Percentiles rank a stretch among this genome's conserved stretches.
These are phyloP conservation scores for Bryopsis sp. DNA, from an alignment of 139 green algal species.

Conservation along the genomic window DNA sequence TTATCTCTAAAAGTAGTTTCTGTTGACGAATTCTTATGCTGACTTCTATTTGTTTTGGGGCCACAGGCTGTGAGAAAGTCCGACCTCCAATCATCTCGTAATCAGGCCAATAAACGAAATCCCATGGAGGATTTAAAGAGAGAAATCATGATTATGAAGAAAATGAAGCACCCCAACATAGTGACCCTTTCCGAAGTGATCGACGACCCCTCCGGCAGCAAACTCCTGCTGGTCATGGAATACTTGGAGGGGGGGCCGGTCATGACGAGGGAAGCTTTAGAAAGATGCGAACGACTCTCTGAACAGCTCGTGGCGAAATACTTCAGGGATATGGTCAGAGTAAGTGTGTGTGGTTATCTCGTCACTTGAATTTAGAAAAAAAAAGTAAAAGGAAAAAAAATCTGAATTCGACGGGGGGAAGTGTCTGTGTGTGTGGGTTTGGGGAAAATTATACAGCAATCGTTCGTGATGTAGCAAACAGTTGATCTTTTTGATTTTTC, in stretches of 20 bases:
- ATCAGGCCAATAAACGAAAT: slow-evolving; percentile 28
- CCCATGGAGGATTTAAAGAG: slow-evolving; percentile 53
- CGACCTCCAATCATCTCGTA: slow-evolving; percentile 31
- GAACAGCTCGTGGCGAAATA: slow-evolving; percentile 61
- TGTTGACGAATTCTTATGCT: slow-evolving; percentile 1
- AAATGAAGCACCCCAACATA: slow-evolving; percentile 61
- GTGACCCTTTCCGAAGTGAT: slow-evolving; percentile 66
- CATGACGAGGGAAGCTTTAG: slow-evolving; percentile 53
- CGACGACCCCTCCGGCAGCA: slow-evolving; percentile 53
- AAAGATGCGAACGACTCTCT: slow-evolving; percentile 46
- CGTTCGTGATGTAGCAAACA: no score
- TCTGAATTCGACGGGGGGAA: no score
- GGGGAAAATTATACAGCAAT: no score
- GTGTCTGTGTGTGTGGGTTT: no score
- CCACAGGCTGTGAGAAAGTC: slow-evolving; percentile 39
- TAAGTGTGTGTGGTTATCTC: no score
- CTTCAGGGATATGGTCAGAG: slow-evolving; percentile 71
- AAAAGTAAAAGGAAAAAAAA: no score
- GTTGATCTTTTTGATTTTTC: no score
- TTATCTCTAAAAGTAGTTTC: no score
- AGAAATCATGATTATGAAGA: slow-evolving; percentile 67
- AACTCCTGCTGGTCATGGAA: slow-evolving; percentile 81
- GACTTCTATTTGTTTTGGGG: slow-evolving; percentile 5
- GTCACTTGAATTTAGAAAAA: no score
- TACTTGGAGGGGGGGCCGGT: slow-evolving; percentile 70